A percentile compares a stretch with the other conserved stretches of the same genome.
Conservation (phyloP, 139 green algal genomes). For the Volvox africanus region DNA sequence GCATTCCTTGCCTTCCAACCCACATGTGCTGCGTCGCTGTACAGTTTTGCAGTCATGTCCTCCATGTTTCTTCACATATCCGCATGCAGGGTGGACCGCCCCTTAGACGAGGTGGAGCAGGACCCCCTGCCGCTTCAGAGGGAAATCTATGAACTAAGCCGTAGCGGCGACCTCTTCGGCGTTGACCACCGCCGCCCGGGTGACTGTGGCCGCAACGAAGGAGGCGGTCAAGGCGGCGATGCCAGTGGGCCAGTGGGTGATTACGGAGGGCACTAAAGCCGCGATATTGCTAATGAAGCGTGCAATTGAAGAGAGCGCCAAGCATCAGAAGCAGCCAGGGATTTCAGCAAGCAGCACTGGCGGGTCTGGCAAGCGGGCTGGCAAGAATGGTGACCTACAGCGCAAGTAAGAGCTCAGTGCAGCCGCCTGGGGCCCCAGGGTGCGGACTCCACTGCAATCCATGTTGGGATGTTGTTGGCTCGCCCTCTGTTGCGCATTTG, state of each 20-base stretch:
- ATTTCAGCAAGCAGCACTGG: background rate
- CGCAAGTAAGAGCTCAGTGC: background rate
- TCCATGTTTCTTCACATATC: too few species aligned
- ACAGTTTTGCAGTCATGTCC: too few species aligned
- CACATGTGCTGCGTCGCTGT: too few species aligned
- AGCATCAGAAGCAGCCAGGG: background rate
- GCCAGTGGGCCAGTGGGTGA: slow-evolving; percentile 38
- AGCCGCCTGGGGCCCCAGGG: too few species aligned
- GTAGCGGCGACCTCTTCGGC: slow-evolving; percentile 25
- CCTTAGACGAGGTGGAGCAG: slow-evolving; percentile 50
- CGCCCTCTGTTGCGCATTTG: too few species aligned
- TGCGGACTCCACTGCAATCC: too few species aligned
- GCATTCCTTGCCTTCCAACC: too few species aligned
- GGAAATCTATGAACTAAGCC: slow-evolving; percentile 44
- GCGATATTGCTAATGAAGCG: slow-evolving; percentile 9
- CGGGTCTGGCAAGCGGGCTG: slow-evolving; percentile 6
- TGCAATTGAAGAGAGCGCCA: slow-evolving; percentile 8
- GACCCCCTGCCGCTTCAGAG: slow-evolving; percentile 41
- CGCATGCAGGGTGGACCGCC: slow-evolving; percentile 42
- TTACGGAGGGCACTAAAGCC: slow-evolving; percentile 30
- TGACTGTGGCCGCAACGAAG: slow-evolving; percentile 37
- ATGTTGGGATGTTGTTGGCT: too few species aligned
- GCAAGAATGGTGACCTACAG: background rate
- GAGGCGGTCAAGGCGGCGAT: slow-evolving; percentile 41
- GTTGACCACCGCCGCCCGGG: slow-evolving; percentile 17